These are phyloP conservation scores for Rutstroemia sp. DNA, from an alignment of 2,329 filamentous ascomycete species.

Conservation along the genomic window DNA sequence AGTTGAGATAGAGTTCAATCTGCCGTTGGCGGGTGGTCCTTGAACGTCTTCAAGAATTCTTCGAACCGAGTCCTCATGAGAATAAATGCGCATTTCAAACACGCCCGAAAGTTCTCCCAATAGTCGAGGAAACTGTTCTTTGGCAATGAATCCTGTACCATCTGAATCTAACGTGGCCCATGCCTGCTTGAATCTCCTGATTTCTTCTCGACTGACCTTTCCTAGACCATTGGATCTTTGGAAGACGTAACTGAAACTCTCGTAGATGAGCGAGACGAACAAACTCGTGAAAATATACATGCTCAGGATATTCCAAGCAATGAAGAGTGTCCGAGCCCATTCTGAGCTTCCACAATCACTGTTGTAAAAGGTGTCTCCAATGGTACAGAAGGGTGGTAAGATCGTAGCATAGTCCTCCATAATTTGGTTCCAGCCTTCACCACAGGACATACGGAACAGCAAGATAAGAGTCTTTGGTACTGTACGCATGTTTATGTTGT, in stretches of 20 bases:
- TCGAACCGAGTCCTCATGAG: conserved; percentile 80
- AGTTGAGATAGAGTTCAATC: conserved; percentile 45
- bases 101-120: conserved; percentile 89
- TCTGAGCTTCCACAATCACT: conserved; percentile 88
- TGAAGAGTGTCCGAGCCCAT: conserved; percentile 86
- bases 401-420: conserved; percentile 94
- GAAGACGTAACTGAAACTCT: conserved; percentile 99
- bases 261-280: conserved; percentile 97
- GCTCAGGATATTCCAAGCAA: conserved; percentile 97
- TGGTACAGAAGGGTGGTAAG: conserved; percentile 72
- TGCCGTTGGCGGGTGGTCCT: conserved; percentile 28
- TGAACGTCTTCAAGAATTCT: conserved; percentile 80
- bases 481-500: conserved; percentile 85
- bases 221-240: conserved; percentile 91
- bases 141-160: conserved; percentile 84
- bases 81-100: conserved; percentile 96
- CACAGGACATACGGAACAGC: conserved; percentile 85
- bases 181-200: conserved; percentile 94
- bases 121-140: conserved; percentile 80
- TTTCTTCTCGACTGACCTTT: conserved; percentile 85
- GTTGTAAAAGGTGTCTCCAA: conserved; percentile 63
- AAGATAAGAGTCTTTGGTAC: conserved; percentile 91
- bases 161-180: conserved; percentile 94
- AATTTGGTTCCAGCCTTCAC: conserved; percentile 92
- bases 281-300: conserved; percentile 99